phyloP scores from a whole-genome alignment of 495 filamentous ascomycete genomes.

The Trichocladium uniseriatum region DNA sequence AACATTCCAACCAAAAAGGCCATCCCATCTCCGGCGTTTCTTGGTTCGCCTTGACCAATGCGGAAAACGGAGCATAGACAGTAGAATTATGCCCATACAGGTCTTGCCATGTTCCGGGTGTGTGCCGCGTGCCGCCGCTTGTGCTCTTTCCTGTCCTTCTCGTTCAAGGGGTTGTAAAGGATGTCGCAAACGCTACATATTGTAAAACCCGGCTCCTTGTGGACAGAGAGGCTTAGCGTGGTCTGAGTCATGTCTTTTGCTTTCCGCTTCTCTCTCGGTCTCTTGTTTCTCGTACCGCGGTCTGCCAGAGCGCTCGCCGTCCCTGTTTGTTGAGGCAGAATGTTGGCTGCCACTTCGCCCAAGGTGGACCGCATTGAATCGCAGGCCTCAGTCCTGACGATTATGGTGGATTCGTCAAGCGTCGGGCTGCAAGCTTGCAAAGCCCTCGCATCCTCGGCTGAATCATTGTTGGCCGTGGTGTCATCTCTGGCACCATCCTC shows the following conservation, averaged over 20 bases:
- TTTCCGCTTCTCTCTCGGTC: constrained; percentile 7
- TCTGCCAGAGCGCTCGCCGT: not conserved
- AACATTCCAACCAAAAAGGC: too few species aligned
- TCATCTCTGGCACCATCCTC: not conserved
- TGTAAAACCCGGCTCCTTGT: constrained; percentile 29
- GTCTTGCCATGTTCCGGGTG: constrained; percentile 5
- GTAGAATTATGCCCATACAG: not conserved
- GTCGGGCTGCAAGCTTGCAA: not conserved
- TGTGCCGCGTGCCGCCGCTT: constrained; percentile 29
- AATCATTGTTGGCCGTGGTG: not conserved
- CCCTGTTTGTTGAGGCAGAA: not conserved
- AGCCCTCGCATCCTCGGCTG: not conserved
- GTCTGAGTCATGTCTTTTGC: constrained; percentile 33
- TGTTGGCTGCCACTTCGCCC: not conserved
- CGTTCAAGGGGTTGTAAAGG: constrained; percentile 39
- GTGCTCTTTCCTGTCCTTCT: constrained; percentile 37
- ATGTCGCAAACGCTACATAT: constrained; percentile 39
- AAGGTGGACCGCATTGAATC: not conserved
- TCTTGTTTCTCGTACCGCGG: not conserved
- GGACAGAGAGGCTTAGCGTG: constrained; percentile 32
- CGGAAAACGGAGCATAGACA: not conserved
- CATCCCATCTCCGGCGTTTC: too few species aligned
- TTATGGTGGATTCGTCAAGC: not conserved
- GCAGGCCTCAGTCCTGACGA: not conserved
- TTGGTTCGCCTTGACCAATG: too few species aligned